Evolutionary conservation across 768 basidiomycete species (phyloP).

Genomic region (Mycena haematopus): DNA sequence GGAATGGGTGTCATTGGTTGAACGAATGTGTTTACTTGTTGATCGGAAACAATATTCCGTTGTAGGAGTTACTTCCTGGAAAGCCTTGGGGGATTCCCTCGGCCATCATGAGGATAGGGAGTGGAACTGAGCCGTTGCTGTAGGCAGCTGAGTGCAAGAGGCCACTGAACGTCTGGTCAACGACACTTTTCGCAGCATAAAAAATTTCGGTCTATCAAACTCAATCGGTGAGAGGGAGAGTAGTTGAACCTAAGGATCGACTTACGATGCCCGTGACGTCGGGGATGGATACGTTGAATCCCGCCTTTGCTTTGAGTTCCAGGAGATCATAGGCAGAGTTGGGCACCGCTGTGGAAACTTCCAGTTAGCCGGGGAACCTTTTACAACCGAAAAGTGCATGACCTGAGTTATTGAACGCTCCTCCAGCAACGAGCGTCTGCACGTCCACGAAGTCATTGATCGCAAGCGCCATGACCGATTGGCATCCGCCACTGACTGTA

Average conservation of each 20-base stretch:
- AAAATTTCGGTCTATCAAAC: slow-evolving; percentile 1
- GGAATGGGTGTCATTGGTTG: not conserved
- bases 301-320: slow-evolving; percentile 11
- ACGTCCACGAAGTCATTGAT: slow-evolving; percentile 16
- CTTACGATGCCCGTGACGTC: not conserved
- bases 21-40: slow-evolving; percentile 6
- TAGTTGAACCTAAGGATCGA: not conserved
- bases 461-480: slow-evolving; percentile 16
- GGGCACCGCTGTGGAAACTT: not conserved
- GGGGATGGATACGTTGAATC: slow-evolving; percentile 13
- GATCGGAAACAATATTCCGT: slow-evolving; percentile 16
- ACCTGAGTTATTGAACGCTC: slow-evolving; percentile 11
- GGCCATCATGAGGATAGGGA: slow-evolving; percentile 19
- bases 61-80: slow-evolving; percentile 10
- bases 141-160: slow-evolving; percentile 15
- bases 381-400: not conserved
- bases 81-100: slow-evolving; percentile 17
- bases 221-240: not conserved
- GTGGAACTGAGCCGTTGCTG: slow-evolving; percentile 13
- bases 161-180: slow-evolving; percentile 1
- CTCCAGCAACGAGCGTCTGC: slow-evolving; percentile 16
- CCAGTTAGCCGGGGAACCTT: not conserved
- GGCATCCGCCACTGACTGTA: slow-evolving; percentile 15
- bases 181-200: not conserved
- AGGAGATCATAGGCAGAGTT: slow-evolving; percentile 12